Evolutionary conservation across 177 flowering plant genomes (phyloP), one percentile per base, ranked within the genome.

Genomic region (Vitis hybrid): DNA sequence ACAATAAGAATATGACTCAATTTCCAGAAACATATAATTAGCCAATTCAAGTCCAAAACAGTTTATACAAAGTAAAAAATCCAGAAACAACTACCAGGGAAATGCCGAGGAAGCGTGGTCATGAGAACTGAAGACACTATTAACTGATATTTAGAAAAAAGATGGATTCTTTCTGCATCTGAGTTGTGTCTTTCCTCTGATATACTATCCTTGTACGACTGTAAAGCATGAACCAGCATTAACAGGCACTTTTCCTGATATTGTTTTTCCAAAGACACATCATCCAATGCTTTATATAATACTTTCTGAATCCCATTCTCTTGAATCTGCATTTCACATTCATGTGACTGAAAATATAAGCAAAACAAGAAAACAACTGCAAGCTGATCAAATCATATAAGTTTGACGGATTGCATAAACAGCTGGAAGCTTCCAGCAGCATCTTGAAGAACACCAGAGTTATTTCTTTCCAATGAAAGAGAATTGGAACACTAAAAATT

Each of bases 101-200:
- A 95, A 81, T 86, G 86, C 18, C 83, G 84, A 77, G 98, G 98
- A 75, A 93, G 96, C 63, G 83, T 78, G 21, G 90, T 84, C 91
- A 95, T 86, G 56, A 93, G 90, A 71, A 87, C 84, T 6, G 97
- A 90, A 71, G 95, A 84, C 54, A 90, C 88, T 70, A 86, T 76
- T 67, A 85, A 78, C 54, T 86, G 98, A 75, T 87, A 90, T 58
- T 77, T 88, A 9, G 97, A 82, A 68, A 88, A 66, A 53, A 91
- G 86, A 73, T 71, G 53, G 52, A 62, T 58, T 66, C 72, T 75
- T 64, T 87, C 87, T 18, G 66, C 74, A 71, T 80, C 85, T 13
- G 74, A 66, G 35, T 63, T 71, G 2, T 27, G 69, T 55, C 66
- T 77, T 66, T 66, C 82, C 41, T 72, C 77, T 17, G 79, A 48